A percentile compares a stretch with the other conserved stretches of the same genome.
Evolutionary conservation across 345 rosid genomes (phyloP).

Genomic region (Euclidium syriacum): DNA sequence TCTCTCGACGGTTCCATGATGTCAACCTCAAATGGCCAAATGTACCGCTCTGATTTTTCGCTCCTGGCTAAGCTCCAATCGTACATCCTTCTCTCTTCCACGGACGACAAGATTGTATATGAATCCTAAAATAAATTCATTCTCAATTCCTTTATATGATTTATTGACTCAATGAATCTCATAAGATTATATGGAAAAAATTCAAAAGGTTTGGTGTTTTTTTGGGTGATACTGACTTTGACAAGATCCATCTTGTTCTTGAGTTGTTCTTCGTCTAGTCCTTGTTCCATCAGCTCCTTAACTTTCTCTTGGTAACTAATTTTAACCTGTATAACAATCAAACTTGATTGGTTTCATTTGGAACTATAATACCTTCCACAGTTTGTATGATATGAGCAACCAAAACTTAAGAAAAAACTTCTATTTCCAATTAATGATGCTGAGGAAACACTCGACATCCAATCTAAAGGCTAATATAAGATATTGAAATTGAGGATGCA

Average conservation of each 20-base stretch:
- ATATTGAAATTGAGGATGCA: background rate
- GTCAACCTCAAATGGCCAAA: constrained; percentile 82
- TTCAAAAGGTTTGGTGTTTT: background rate
- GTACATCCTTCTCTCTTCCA: constrained; percentile 76
- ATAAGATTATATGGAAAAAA: background rate
- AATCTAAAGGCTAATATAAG: too few species aligned
- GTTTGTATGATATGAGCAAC: background rate
- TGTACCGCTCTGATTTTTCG: constrained; percentile 47
- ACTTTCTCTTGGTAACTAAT: constrained; percentile 46
- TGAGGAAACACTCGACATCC: background rate
- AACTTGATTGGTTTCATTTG: background rate
- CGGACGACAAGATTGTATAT: constrained; percentile 52
- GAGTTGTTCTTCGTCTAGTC: constrained; percentile 50
- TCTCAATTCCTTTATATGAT: background rate
- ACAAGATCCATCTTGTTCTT: constrained; percentile 43
- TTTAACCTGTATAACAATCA: constrained; percentile 32
- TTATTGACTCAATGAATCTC: background rate
- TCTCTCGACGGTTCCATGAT: constrained; percentile 34
- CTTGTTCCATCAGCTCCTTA: constrained; percentile 47
- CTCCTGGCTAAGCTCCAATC: constrained; percentile 90
- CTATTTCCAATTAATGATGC: background rate
- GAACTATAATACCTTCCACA: too few species aligned
- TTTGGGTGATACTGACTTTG: constrained; percentile 35
- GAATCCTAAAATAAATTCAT: constrained; percentile 44
- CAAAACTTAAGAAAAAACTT: background rate